Conservation (phyloP, 2,329 filamentous ascomycete species). For the Talaromyces sp. region DNA sequence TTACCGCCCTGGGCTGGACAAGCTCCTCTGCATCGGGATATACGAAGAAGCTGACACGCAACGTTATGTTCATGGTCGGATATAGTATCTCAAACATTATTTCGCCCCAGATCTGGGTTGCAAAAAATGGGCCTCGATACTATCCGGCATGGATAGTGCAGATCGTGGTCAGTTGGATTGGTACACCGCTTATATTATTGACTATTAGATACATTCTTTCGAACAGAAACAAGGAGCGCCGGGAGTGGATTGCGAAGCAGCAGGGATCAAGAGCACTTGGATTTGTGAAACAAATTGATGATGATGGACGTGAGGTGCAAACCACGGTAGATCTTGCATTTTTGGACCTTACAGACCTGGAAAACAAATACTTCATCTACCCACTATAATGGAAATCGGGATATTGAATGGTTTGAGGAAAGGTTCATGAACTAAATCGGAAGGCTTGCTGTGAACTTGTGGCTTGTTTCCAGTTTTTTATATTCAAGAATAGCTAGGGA, state of each 20-base stretch:
- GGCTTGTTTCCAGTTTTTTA: no score
- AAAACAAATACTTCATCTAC: slow-evolving; percentile 14
- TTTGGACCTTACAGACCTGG: slow-evolving; percentile 7
- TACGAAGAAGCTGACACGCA: slow-evolving; percentile 14
- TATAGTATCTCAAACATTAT: slow-evolving; percentile 11
- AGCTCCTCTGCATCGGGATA: slow-evolving; percentile 5
- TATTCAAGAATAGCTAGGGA: background rate
- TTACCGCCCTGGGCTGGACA: slow-evolving; percentile 12
- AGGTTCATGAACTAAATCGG: background rate
- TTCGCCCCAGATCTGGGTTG: slow-evolving; percentile 14
- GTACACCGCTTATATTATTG: background rate
- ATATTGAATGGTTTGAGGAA: background rate
- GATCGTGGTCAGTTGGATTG: slow-evolving; percentile 19
- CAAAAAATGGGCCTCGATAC: slow-evolving; percentile 5
- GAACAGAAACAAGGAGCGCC: slow-evolving; percentile 6
- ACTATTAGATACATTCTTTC: slow-evolving; percentile 2
- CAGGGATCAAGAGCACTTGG: background rate
- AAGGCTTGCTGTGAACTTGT: background rate
- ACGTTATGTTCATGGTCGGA: slow-evolving; percentile 14
- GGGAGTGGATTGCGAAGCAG: slow-evolving; percentile 3
- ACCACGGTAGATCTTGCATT: slow-evolving; percentile 1
- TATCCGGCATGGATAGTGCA: slow-evolving; percentile 12
- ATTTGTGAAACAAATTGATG: slow-evolving; percentile 7
- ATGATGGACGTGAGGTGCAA: slow-evolving; percentile 4
- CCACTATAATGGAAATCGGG: background rate